These are phyloP conservation scores for Hypomyces rosellus DNA, from an alignment of 2,329 filamentous ascomycete species.

Conservation along the genomic window DNA sequence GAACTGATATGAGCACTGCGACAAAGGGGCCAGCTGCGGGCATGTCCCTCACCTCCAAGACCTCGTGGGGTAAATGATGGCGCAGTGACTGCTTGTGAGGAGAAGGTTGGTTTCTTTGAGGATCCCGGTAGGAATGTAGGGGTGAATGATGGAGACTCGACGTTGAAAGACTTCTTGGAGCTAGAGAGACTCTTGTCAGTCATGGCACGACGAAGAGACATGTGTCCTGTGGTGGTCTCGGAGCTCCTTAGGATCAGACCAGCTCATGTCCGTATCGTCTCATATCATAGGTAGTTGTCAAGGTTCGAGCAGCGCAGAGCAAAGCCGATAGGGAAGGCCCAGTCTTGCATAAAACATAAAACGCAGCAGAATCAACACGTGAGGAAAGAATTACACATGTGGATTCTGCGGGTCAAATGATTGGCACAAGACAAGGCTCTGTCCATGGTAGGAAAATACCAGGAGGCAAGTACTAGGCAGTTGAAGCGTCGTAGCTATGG, in stretches of 20 bases:
- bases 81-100: constrained; percentile 83
- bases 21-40: neutral
- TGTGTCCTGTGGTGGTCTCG: neutral
- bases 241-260: neutral
- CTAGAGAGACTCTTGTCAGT: constrained; percentile 22
- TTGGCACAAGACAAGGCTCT: too few species aligned
- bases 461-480: too few species aligned
- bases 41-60: constrained; percentile 31
- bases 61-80: constrained; percentile 76
- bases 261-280: neutral
- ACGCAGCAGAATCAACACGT: too few species aligned
- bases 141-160: constrained; percentile 93
- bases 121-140: constrained; percentile 48
- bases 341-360: too few species aligned
- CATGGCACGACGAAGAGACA: neutral
- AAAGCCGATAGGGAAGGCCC: too few species aligned
- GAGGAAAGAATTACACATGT: too few species aligned
- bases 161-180: constrained; percentile 76
- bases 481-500: too few species aligned
- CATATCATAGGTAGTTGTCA: neutral
- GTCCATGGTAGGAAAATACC: too few species aligned
- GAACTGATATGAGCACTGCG: neutral
- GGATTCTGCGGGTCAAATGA: too few species aligned
- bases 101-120: constrained; percentile 69
- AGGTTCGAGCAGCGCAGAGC: neutral